These are phyloP conservation scores for Coccomyxa sp. DNA, from an alignment of 139 green algal species.

Conservation along the genomic window DNA sequence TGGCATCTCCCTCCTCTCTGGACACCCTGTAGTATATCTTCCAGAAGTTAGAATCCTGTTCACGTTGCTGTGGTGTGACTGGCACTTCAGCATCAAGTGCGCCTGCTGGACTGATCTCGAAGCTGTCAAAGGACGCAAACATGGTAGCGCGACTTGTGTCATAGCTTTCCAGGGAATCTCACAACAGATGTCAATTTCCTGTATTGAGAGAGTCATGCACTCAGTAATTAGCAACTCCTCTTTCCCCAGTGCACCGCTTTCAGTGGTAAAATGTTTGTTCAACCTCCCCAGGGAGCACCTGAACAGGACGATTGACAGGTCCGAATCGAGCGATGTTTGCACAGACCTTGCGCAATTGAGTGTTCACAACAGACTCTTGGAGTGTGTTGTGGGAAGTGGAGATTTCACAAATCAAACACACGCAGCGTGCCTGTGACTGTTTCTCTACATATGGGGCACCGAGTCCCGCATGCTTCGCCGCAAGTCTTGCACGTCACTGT, in stretches of 20 bases:
- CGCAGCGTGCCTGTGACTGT: not conserved
- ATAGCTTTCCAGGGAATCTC: conserved; percentile 1
- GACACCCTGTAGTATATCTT: not conserved
- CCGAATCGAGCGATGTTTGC: not conserved
- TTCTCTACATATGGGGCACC: not conserved
- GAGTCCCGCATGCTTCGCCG: not conserved
- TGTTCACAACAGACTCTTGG: conserved; percentile 1
- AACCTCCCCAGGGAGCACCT: not conserved
- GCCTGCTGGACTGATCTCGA: not conserved
- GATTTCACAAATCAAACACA: not conserved
- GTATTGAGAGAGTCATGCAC: conserved; percentile 1
- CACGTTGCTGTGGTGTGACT: not conserved
- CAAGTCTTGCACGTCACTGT: not conserved
- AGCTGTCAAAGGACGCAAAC: not conserved
- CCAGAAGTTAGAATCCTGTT: not conserved
- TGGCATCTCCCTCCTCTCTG: not conserved
- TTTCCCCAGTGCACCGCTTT: not conserved
- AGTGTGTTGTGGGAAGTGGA: not conserved
- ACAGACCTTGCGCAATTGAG: not conserved
- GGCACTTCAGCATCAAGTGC: not conserved
- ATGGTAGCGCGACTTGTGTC: not conserved
- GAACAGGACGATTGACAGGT: not conserved
- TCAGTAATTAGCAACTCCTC: not conserved
- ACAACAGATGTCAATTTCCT: not conserved
- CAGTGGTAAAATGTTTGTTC: conserved; percentile 1